A percentile compares a stretch with the other conserved stretches of the same genome.
Evolutionary conservation across 1,284 basidiomycete genomes (phyloP).

Genomic region (Trichosporon coremiiforme): DNA sequence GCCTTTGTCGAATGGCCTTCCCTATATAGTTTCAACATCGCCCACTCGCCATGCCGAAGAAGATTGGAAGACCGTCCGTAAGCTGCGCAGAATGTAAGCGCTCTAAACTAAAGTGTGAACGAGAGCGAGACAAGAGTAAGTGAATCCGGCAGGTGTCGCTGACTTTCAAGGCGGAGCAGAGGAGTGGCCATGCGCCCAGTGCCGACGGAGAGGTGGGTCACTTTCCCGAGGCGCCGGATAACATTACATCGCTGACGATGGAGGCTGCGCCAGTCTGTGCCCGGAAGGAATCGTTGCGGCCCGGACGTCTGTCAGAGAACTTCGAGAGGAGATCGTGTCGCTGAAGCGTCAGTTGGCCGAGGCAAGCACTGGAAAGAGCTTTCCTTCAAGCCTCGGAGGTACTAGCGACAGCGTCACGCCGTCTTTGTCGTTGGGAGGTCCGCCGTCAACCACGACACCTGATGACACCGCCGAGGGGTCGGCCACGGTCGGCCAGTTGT

Average conservation of each 20-base stretch:
- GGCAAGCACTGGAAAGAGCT: neutral
- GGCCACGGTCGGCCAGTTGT: conserved; percentile 6
- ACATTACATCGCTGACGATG: neutral
- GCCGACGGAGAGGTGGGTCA: conserved; percentile 4
- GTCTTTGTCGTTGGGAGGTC: neutral
- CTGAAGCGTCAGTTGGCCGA: conserved; percentile 5
- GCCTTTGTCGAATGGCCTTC: neutral
- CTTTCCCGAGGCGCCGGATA: neutral
- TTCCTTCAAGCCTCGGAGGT: neutral
- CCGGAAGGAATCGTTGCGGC: neutral
- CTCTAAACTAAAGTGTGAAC: conserved; percentile 10
- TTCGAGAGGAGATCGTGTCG: conserved; percentile 9
- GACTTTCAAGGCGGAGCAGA: conserved; percentile 1
- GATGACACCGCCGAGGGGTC: neutral
- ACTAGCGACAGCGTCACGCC: neutral
- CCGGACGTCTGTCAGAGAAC: neutral
- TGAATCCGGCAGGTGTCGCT: neutral
- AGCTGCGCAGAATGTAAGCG: conserved; percentile 12
- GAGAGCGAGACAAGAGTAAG: conserved; percentile 8
- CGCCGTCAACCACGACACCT: neutral
- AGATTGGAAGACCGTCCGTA: conserved; percentile 9
- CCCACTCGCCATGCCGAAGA: conserved; percentile 18
- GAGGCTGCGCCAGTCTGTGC: conserved; percentile 12
- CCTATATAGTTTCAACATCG: conserved; percentile 12
- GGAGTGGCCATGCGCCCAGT: conserved; percentile 6